Evolutionary conservation across 352 stramenopile species (phyloP).

Genomic region (Globisporangium perplexum): DNA sequence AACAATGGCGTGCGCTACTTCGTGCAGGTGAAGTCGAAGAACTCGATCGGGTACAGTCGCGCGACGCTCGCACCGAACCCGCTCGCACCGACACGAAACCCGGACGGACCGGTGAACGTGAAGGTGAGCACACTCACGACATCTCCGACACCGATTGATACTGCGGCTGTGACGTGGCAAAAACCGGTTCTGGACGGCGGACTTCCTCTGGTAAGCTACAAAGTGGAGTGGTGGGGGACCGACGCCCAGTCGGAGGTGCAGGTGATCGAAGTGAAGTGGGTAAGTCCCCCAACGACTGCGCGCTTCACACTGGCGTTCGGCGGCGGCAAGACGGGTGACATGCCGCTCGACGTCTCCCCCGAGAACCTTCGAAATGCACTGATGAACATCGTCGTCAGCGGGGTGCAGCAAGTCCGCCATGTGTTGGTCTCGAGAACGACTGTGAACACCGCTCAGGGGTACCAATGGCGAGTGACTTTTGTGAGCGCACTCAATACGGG

Average conservation of each 20-base stretch:
- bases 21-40: slow-evolving; percentile 77
- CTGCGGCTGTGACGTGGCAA: slow-evolving; percentile 67
- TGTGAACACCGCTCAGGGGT: slow-evolving; percentile 58
- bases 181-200: slow-evolving; percentile 52
- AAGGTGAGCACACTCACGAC: slow-evolving; percentile 48
- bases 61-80: slow-evolving; percentile 54
- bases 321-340: slow-evolving; percentile 45
- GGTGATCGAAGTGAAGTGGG: slow-evolving; percentile 84
- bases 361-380: slow-evolving; percentile 82
- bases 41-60: slow-evolving; percentile 58
- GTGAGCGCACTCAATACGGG: slow-evolving; percentile 29
- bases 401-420: slow-evolving; percentile 23
- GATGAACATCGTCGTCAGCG: slow-evolving; percentile 74
- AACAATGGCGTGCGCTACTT: slow-evolving; percentile 77
- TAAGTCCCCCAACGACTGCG: slow-evolving; percentile 34
- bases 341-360: slow-evolving; percentile 70
- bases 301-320: slow-evolving; percentile 78
- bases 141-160: slow-evolving; percentile 40
- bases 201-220: slow-evolving; percentile 63
- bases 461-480: slow-evolving; percentile 80
- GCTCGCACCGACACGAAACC: slow-evolving; percentile 43
- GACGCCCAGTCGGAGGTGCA: slow-evolving; percentile 61
- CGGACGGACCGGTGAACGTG: slow-evolving; percentile 44
- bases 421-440: slow-evolving; percentile 53
- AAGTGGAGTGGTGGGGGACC: slow-evolving; percentile 78